Base-by-base conservation (phyloP, 768 basidiomycete genomes). In the Tricholomella constricta region DNA sequence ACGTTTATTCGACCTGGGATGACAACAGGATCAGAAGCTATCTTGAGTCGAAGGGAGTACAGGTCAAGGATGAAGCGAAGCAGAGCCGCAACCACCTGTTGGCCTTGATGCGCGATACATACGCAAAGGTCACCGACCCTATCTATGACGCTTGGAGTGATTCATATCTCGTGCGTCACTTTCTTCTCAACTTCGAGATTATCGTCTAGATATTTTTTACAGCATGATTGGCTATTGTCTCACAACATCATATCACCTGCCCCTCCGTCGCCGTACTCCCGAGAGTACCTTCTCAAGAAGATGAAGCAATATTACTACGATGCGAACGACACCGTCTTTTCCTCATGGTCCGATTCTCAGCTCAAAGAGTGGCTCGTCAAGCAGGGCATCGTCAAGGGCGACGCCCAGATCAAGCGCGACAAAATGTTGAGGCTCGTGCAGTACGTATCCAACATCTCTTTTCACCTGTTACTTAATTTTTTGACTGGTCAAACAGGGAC, bases 1-100 rank as follows among this genome's bases (percentile, higher is more conserved):
- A 94, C 60, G 72, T 94, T 15, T 96, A 89, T 68, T 92, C 89
- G 0, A 82, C 88, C 0, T 97, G 96, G 96, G 85, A 89, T 51
- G 91, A 95, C 59, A 86, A 78, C 61, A 78, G 78, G 57, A 69
- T 98, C 42, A 77, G 87, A 45, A 69, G 63, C 0, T 97, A 86
- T 72, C 81, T 95, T 40, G 84, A 88, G 63, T 77, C 86, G 34
- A 84, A 90, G 62, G 88, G 88, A 22, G 73, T 91, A 34, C 80
- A 89, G 61, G 79, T 87, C 3, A 85, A 74, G 56, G 55, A 72
- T 15, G 72, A 73, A 55, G 54, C 71, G 19, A 73, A 84, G 57
- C 80, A 82, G 52, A 85, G 79, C 48, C 82, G 83, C 37, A 78
- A 83, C 7, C 85, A 96, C 59, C 68, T 97, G 29, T 66, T 90